Evolutionary conservation across 768 basidiomycete species (phyloP).

Genomic region (Auricularia heimuer): DNA sequence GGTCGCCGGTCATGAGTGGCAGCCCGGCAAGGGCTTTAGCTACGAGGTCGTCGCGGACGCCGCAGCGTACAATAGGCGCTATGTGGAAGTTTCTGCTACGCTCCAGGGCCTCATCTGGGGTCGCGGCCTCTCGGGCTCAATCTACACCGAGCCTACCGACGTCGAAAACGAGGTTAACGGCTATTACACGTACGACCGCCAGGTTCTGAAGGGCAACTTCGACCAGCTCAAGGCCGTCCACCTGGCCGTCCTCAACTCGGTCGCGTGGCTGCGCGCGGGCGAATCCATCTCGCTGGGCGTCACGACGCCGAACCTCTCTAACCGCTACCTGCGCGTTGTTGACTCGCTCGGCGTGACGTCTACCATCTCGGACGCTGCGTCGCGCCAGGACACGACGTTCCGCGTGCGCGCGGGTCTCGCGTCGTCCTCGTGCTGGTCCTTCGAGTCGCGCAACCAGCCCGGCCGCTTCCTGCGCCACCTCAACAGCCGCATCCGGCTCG

Average conservation of each 20-base stretch:
- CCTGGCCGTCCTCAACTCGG: neutral
- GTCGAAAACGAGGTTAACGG: constrained; percentile 2
- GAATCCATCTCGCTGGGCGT: constrained; percentile 1
- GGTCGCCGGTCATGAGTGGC: neutral
- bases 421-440: neutral
- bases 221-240: neutral
- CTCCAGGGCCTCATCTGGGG: neutral
- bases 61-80: neutral
- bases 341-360: neutral
- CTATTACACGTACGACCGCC: constrained; percentile 1
- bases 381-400: neutral
- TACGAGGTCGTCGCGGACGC: neutral
- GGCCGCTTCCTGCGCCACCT: neutral
- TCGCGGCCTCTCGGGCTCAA: neutral
- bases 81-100: neutral
- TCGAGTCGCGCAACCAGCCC: neutral
- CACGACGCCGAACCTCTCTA: neutral
- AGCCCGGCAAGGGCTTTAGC: neutral
- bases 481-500: neutral
- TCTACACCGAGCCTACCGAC: constrained; percentile 1
- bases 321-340: neutral
- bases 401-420: neutral
- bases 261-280: neutral
- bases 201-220: constrained; percentile 1
- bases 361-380: neutral